Evolutionary conservation across 2,329 filamentous ascomycete species (phyloP).

Genomic region (Exophiala viscosa): DNA sequence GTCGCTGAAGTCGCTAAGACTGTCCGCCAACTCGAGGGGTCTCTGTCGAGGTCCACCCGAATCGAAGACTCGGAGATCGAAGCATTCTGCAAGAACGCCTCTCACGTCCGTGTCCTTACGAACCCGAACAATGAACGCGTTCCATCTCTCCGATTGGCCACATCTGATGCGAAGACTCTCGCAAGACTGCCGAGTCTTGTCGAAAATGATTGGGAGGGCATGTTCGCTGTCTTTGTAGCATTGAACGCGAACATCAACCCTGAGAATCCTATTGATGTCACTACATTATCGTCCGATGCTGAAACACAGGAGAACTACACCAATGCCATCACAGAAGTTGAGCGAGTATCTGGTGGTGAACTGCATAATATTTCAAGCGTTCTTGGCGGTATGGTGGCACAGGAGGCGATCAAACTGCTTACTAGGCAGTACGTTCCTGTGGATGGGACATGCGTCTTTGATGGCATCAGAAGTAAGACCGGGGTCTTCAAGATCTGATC

Average conservation of each 20-base stretch:
- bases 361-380: slow-evolving; percentile 88
- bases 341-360: slow-evolving; percentile 76
- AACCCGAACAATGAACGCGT: slow-evolving; percentile 46
- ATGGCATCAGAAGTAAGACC: slow-evolving; percentile 57
- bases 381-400: slow-evolving; percentile 88
- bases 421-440: slow-evolving; percentile 65
- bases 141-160: slow-evolving; percentile 18
- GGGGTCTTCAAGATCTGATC: slow-evolving; percentile 28
- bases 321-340: slow-evolving; percentile 62
- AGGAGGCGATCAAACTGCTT: slow-evolving; percentile 83
- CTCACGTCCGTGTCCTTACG: slow-evolving; percentile 84
- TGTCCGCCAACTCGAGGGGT: slow-evolving; percentile 56
- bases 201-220: slow-evolving; percentile 51
- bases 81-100: slow-evolving; percentile 62
- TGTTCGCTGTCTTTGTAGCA: slow-evolving; percentile 67
- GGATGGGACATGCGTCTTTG: slow-evolving; percentile 62
- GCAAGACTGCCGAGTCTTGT: slow-evolving; percentile 27
- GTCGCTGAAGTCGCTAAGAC: slow-evolving; percentile 66
- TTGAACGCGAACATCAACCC: slow-evolving; percentile 44
- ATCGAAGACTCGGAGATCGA: slow-evolving; percentile 4
- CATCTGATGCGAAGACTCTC: slow-evolving; percentile 16
- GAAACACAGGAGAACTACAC: slow-evolving; percentile 43
- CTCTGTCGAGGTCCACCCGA: slow-evolving; percentile 40
- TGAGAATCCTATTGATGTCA: slow-evolving; percentile 32
- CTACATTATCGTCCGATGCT: slow-evolving; percentile 35